Evolutionary conservation across 106 monocot genomes (phyloP).

Genomic region (Ottelia alismoides): DNA sequence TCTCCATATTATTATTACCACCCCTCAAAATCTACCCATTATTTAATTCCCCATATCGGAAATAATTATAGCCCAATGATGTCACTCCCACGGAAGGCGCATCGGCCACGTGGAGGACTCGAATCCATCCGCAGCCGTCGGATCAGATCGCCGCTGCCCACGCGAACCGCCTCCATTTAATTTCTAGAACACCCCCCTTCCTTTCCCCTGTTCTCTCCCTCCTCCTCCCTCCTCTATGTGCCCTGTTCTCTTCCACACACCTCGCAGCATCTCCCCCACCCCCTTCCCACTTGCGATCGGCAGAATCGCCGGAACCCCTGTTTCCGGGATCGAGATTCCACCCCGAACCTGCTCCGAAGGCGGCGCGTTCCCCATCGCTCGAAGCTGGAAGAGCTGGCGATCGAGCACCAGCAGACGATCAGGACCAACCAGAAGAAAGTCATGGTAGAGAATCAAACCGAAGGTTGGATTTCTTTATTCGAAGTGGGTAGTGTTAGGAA

Average conservation of each 20-base stretch:
- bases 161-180: slow-evolving; percentile 3
- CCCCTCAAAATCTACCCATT: too few species aligned
- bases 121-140: too few species aligned
- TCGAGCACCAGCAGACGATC: slow-evolving; percentile 33
- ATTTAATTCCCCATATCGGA: too few species aligned
- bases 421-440: slow-evolving; percentile 51
- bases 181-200: not conserved
- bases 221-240: not conserved
- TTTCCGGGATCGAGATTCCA: too few species aligned
- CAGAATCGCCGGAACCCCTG: too few species aligned
- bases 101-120: too few species aligned
- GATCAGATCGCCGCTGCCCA: too few species aligned
- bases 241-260: not conserved
- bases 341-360: not conserved
- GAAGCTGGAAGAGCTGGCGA: slow-evolving; percentile 34
- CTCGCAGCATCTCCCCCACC: too few species aligned
- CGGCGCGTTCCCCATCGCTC: not conserved
- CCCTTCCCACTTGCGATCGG: too few species aligned
- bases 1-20: too few species aligned
- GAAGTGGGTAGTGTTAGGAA: not conserved
- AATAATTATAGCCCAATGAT: too few species aligned
- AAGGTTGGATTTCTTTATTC: not conserved
- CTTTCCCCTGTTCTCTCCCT: not conserved
- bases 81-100: too few species aligned
- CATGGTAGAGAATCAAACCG: slow-evolving; percentile 24